Conservation (phyloP, 257 asterid species). For the Ophiorrhiza pumila region DNA sequence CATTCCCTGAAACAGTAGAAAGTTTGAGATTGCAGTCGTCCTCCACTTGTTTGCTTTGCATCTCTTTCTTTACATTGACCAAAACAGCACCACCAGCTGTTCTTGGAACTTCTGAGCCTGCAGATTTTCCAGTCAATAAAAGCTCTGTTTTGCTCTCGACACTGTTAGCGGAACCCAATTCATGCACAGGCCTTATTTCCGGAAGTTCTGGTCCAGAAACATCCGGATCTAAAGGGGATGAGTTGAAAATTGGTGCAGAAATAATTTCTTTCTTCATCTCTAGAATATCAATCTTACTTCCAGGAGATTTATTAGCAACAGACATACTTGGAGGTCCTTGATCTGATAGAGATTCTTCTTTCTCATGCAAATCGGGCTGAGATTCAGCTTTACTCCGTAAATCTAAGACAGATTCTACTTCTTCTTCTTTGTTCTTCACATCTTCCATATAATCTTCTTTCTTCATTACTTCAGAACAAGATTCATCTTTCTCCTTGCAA, state of each 20-base stretch:
- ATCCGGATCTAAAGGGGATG: constrained; percentile 18
- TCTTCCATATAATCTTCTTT: neutral
- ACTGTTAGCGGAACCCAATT: constrained; percentile 25
- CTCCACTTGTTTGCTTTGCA: constrained; percentile 32
- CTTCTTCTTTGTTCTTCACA: neutral
- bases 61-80: constrained; percentile 39
- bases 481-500: constrained; percentile 8
- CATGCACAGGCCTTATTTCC: constrained; percentile 17
- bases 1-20: constrained; percentile 29
- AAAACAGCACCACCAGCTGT: constrained; percentile 14
- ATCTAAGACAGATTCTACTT: constrained; percentile 14
- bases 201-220: constrained; percentile 22
- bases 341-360: constrained; percentile 19
- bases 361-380: neutral
- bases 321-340: constrained; percentile 16
- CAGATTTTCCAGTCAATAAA: constrained; percentile 25
- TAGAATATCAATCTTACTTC: constrained; percentile 25
- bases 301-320: constrained; percentile 23
- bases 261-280: constrained; percentile 33
- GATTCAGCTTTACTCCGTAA: neutral
- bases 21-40: constrained; percentile 26
- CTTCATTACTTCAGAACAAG: constrained; percentile 8
- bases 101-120: constrained; percentile 23
- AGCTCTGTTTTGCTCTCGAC: constrained; percentile 24
- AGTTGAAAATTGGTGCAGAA: constrained; percentile 1